phyloP scores from a whole-genome alignment of 306 rosid species.

The Sophora flavescens region DNA sequence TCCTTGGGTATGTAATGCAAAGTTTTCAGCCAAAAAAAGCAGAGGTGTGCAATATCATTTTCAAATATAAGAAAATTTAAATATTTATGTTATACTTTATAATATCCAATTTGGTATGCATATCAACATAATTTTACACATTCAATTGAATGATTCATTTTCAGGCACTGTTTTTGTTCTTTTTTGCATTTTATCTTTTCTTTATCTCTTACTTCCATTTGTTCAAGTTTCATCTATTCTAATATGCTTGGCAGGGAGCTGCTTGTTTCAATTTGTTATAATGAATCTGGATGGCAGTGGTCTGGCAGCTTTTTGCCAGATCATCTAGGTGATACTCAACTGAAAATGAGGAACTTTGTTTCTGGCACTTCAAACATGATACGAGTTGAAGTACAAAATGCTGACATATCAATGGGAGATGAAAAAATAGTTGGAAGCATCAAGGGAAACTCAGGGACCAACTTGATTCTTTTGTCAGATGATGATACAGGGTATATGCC shows the following conservation, averaged over 20 bases:
- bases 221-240: conserved; percentile 35
- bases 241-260: conserved; percentile 74
- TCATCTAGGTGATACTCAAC: conserved; percentile 92
- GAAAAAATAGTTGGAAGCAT: conserved; percentile 84
- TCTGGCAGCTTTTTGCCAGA: conserved; percentile 95
- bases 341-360: conserved; percentile 82
- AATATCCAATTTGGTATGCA: background rate
- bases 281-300: conserved; percentile 99
- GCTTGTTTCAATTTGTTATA: conserved; percentile 78
- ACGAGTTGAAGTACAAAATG: conserved; percentile 95
- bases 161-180: conserved; percentile 12
- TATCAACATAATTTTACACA: background rate
- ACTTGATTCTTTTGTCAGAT: conserved; percentile 92
- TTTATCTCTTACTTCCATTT: conserved; percentile 25
- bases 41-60: background rate
- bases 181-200: background rate
- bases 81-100: background rate
- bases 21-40: background rate
- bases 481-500: conserved; percentile 98
- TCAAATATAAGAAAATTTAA: background rate
- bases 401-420: conserved; percentile 82
- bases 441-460: conserved; percentile 92
- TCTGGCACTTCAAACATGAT: conserved; percentile 76
- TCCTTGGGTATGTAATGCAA: background rate
- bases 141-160: background rate